Evolutionary conservation across 495 filamentous ascomycete genomes (phyloP).

Genomic region (Xylaria grammica): DNA sequence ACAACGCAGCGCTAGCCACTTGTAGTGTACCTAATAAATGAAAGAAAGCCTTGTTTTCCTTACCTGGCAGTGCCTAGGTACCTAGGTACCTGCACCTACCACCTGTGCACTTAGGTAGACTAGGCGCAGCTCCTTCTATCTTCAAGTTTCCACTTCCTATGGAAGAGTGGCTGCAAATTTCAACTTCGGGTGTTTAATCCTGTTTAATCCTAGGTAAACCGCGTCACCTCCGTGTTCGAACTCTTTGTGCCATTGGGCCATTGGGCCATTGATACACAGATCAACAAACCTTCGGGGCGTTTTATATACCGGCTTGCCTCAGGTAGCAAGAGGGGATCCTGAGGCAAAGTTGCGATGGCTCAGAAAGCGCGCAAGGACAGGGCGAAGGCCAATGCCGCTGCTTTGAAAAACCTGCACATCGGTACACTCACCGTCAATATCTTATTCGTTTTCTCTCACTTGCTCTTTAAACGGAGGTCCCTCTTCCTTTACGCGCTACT

Average conservation of each 20-base stretch:
- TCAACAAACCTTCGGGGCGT: not conserved
- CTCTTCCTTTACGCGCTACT: slow-evolving; percentile 73
- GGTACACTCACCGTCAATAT: slow-evolving; percentile 71
- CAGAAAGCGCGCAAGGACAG: slow-evolving; percentile 95
- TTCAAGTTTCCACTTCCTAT: too few species aligned
- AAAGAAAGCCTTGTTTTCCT: not conserved
- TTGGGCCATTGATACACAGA: not conserved
- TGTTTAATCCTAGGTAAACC: too few species aligned
- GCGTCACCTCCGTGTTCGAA: not conserved
- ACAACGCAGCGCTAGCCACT: slow-evolving; percentile 31
- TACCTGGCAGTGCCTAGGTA: not conserved
- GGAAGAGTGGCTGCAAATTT: too few species aligned
- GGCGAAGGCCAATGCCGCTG: slow-evolving; percentile 75
- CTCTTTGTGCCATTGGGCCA: not conserved
- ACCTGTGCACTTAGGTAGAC: not conserved
- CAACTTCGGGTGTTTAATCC: too few species aligned
- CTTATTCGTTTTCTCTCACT: slow-evolving; percentile 73
- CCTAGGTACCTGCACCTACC: not conserved
- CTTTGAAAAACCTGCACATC: slow-evolving; percentile 79
- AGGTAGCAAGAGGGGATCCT: not conserved
- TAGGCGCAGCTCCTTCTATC: too few species aligned
- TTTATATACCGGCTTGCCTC: not conserved
- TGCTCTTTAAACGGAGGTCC: slow-evolving; percentile 70
- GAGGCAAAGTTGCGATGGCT: slow-evolving; percentile 46
- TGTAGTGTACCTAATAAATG: not conserved